Evolutionary conservation across 306 rosid species (phyloP), one percentile per base, ranked within the genome.

Genomic region (Dalbergia cochinchinensis): DNA sequence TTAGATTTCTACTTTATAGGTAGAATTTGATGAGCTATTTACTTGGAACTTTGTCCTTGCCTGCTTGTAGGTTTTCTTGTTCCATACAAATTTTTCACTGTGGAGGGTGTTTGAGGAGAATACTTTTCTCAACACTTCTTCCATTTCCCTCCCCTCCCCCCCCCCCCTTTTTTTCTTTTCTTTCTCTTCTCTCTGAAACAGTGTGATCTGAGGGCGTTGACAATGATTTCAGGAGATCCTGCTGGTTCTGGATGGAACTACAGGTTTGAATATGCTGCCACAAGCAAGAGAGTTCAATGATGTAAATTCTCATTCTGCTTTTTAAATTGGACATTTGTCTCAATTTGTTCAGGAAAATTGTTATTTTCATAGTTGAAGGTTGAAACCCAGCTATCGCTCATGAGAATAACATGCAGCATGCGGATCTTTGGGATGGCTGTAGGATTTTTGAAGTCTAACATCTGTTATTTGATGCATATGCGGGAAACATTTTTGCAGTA

Each of bases 211-310:
- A 41, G 20, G 70, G 33, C 74, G 48, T 55, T 76, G 65, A 19
- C 39, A 8, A 41, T 72, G 57, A 47, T 74, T 88, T 85, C 93
- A 95, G 99, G 99, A 93, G 85, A 91, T 95, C 84, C 94, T 93
- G 60, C 97, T 81, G 71, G 97, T 93, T 84, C 86, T 95, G 82
- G 99, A 95, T 88, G 99, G 99, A 78, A 95, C 97, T 11, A 95
- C 98, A 31, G 99, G 99, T 80, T 89, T 95, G 92, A 93, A 95
- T 86, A 95, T 95, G 99, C 87, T 95, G 70, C 97, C 97, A 51
- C 99, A 95, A 83, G 98, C 98, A 41, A 88, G 97, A 76, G 99
- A 95, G 79, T 95, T 95, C 78, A 93, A 95, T 70, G 99, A 95
- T 35, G 98, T 93, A 95, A 85, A 65, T 74, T 65, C 81, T 77